phyloP scores from a whole-genome alignment of 2,329 filamentous ascomycete genomes.

The Venturia carpophila region DNA sequence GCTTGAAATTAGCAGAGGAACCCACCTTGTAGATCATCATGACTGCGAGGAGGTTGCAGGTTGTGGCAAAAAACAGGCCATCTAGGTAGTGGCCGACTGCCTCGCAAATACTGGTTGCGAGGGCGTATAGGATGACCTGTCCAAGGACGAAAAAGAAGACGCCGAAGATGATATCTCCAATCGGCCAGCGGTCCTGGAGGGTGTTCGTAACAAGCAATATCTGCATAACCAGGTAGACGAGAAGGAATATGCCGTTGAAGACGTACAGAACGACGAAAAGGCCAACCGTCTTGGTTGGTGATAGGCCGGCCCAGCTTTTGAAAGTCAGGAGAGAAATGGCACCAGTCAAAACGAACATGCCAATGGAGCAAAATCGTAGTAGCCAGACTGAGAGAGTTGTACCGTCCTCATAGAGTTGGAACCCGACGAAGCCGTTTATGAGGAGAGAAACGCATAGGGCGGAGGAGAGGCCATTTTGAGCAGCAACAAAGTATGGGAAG shows the following conservation, averaged over 20 bases:
- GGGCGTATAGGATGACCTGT: constrained; percentile 86
- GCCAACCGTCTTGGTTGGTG: constrained; percentile 76
- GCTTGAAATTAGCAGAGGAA: constrained; percentile 16
- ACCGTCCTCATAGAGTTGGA: constrained; percentile 96
- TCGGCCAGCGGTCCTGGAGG: constrained; percentile 87
- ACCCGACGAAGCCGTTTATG: constrained; percentile 97
- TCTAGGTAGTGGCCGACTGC: constrained; percentile 86
- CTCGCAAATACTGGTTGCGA: constrained; percentile 77
- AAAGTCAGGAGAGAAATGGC: constrained; percentile 87
- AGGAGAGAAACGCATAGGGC: constrained; percentile 81
- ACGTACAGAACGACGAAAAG: constrained; percentile 90
- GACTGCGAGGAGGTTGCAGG: constrained; percentile 86
- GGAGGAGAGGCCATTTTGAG: constrained; percentile 76
- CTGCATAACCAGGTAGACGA: constrained; percentile 82
- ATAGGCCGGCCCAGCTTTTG: constrained; percentile 79
- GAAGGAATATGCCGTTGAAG: constrained; percentile 76
- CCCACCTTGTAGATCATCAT: constrained; percentile 99
- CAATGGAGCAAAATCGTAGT: constrained; percentile 66
- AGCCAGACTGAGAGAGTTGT: constrained; percentile 92
- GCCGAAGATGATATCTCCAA: constrained; percentile 85
- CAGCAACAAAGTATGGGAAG: constrained; percentile 86
- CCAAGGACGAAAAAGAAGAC: constrained; percentile 86
- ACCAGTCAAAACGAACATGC: constrained; percentile 80
- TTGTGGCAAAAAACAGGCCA: constrained; percentile 86
- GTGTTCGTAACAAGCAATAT: constrained; percentile 82